Conservation (phyloP, 306 rosid genomes). For the Lupinus albus region DNA sequence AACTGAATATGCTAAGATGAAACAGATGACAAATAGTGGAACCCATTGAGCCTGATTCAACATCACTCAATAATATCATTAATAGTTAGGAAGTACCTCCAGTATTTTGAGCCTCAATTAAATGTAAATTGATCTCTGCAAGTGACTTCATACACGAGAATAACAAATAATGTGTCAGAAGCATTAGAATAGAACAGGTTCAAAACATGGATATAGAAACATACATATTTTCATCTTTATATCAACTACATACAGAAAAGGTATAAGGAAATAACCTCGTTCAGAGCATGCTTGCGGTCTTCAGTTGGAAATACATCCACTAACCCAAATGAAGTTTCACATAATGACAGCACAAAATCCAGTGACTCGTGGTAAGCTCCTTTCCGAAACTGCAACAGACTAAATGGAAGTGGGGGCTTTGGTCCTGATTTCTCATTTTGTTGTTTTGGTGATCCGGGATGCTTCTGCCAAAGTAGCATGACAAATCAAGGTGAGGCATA, state of each 20-base stretch:
- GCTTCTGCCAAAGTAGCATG: conserved; percentile 61
- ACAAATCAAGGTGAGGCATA: conserved; percentile 31
- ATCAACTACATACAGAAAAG: conserved; percentile 37
- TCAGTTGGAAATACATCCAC: conserved; percentile 96
- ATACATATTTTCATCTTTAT: conserved; percentile 3
- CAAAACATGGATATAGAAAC: conserved; percentile 11
- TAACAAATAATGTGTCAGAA: conserved; percentile 44
- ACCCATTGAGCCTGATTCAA: conserved; percentile 23
- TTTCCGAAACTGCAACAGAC: conserved; percentile 72
- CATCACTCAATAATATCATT: conserved; percentile 30
- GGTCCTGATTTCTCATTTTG: conserved; percentile 65
- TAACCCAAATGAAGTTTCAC: conserved; percentile 92
- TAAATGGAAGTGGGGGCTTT: conserved; percentile 85
- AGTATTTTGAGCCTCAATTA: conserved; percentile 72
- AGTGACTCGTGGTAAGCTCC: conserved; percentile 90
- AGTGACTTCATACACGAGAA: conserved; percentile 69
- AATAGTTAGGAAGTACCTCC: conserved; percentile 71
- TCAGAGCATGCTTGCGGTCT: conserved; percentile 95
- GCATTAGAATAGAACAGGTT: conserved; percentile 20
- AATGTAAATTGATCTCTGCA: conserved; percentile 72
- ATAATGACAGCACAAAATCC: conserved; percentile 90
- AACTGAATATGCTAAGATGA: conserved; percentile 23
- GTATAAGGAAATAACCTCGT: conserved; percentile 67
- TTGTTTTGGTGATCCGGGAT: conserved; percentile 80
- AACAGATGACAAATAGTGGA: conserved; percentile 18